These are phyloP conservation scores for Stylonectria norvegica DNA, from an alignment of 2,329 filamentous ascomycete genomes.

Conservation along the genomic window DNA sequence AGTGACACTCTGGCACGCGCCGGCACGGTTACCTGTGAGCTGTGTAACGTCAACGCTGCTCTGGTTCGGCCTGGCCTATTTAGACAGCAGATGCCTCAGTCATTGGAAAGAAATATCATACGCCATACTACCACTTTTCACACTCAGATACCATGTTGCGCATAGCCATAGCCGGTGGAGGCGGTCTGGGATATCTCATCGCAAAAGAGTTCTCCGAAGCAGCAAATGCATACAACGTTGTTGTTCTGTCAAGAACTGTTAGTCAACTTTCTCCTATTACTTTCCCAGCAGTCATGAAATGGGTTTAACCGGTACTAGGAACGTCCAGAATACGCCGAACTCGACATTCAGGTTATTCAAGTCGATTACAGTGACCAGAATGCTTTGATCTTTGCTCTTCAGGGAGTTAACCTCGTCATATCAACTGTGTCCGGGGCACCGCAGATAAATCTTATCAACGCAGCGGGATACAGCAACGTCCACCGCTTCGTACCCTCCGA, in stretches of 20 bases:
- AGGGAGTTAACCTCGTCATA: slow-evolving; percentile 70
- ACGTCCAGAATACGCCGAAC: slow-evolving; percentile 46
- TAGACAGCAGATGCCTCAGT: slow-evolving; percentile 15
- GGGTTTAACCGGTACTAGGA: slow-evolving; percentile 15
- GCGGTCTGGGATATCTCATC: slow-evolving; percentile 44
- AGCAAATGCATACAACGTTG: slow-evolving; percentile 60
- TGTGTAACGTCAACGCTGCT: slow-evolving; percentile 6
- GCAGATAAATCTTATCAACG: slow-evolving; percentile 70
- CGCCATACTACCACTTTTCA: neutral
- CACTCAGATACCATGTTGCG: slow-evolving; percentile 40
- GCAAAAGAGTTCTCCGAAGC: slow-evolving; percentile 54
- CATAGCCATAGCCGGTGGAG: slow-evolving; percentile 47
- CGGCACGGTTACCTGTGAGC: slow-evolving; percentile 4
- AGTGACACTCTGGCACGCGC: neutral
- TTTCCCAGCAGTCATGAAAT: neutral
- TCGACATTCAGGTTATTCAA: slow-evolving; percentile 62
- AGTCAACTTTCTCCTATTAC: slow-evolving; percentile 13
- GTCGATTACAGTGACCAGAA: slow-evolving; percentile 63
- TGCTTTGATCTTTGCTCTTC: slow-evolving; percentile 62
- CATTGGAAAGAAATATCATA: slow-evolving; percentile 6
- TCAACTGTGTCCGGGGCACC: slow-evolving; percentile 66
- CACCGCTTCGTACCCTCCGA: slow-evolving; percentile 71
- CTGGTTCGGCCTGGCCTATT: slow-evolving; percentile 14
- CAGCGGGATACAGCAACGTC: slow-evolving; percentile 62
- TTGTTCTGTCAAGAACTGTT: slow-evolving; percentile 62